Conservation (phyloP, 2,329 filamentous ascomycete genomes). For the Colletotrichum eleusines region DNA sequence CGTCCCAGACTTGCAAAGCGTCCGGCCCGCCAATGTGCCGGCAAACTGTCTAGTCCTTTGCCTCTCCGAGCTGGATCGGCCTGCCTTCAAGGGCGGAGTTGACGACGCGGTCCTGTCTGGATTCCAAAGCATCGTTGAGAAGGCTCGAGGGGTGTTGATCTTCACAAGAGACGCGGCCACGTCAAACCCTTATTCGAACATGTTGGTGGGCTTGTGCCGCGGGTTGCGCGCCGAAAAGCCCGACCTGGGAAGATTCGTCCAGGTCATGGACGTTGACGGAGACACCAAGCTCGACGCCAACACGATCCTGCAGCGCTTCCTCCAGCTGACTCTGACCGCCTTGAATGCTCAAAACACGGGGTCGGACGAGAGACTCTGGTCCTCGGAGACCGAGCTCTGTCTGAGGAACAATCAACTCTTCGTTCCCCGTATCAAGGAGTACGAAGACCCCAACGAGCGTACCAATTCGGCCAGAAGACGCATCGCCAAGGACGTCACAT, state of each 20-base stretch:
- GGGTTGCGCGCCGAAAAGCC: conserved; percentile 14
- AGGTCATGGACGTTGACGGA: conserved; percentile 10
- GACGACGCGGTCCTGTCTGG: background rate
- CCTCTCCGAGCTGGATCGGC: conserved; percentile 17
- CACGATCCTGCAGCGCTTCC: background rate
- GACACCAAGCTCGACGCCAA: conserved; percentile 1
- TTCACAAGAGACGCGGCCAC: background rate
- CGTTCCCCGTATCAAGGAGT: conserved; percentile 4
- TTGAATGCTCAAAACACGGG: too few species aligned
- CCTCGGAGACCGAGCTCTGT: conserved; percentile 12
- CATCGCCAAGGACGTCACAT: conserved; percentile 7
- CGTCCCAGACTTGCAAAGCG: background rate
- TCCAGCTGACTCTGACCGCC: background rate
- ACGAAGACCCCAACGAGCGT: conserved; percentile 6
- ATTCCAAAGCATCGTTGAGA: background rate
- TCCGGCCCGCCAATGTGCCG: background rate
- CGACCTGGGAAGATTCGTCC: background rate
- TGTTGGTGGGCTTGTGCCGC: conserved; percentile 14
- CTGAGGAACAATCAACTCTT: background rate
- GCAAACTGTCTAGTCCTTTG: background rate
- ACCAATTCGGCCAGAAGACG: conserved; percentile 19
- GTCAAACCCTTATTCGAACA: conserved; percentile 14
- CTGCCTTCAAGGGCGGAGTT: conserved; percentile 1
- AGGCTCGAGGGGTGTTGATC: background rate
- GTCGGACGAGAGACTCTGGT: background rate